phyloP scores from a whole-genome alignment of 306 rosid genomes.

The Lathyrus tuberosus region DNA sequence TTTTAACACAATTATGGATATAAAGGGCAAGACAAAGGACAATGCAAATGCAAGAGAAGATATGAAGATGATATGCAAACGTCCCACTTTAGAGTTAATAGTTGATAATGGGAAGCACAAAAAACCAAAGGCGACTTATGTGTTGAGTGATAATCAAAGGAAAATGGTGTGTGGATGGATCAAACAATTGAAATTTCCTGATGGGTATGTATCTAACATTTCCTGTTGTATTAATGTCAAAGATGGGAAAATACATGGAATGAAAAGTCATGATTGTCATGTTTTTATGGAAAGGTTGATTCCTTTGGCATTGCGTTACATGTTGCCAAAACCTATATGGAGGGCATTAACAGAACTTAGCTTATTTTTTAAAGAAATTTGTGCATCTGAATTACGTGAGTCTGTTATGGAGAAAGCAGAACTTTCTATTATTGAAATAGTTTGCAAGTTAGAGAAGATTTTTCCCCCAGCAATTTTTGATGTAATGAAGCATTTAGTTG shows the following conservation, averaged over 20 bases:
- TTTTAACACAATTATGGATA: not conserved
- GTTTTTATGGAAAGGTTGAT: not conserved
- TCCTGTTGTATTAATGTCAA: no score
- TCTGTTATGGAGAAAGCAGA: no score
- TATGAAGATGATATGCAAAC: not conserved
- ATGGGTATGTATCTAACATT: no score
- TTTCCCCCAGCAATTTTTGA: not conserved
- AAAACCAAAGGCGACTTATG: no score
- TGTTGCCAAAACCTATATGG: slow-evolving; percentile 11
- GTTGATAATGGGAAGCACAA: not conserved
- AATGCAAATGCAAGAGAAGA: not conserved
- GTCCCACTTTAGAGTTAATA: not conserved
- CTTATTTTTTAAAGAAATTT: no score
- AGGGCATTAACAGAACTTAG: not conserved
- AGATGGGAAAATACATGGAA: no score
- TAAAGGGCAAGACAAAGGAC: slow-evolving; percentile 5
- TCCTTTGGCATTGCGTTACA: not conserved
- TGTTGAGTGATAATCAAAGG: no score
- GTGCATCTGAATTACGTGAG: no score
- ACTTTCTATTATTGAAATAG: not conserved
- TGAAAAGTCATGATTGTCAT: no score
- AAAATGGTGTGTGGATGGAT: not conserved
- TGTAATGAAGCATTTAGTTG: not conserved
- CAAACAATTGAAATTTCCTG: no score
- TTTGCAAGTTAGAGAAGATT: not conserved